These are phyloP conservation scores for Capillidium rhysosporum DNA, from an alignment of 371 early-diverging fungal genomes.

Conservation along the genomic window DNA sequence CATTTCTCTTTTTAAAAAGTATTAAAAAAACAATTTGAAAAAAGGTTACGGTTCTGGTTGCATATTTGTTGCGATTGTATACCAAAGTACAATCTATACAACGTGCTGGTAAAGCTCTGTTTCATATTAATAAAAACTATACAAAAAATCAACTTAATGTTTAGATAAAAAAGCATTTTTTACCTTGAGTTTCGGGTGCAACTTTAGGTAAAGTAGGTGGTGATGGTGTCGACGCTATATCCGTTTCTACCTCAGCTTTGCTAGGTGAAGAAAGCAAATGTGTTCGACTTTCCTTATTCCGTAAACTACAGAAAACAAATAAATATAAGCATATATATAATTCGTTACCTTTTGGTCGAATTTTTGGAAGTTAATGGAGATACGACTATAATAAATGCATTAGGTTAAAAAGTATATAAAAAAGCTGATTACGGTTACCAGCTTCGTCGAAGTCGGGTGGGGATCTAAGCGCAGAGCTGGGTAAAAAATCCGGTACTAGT, in stretches of 20 bases:
- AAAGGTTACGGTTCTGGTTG: not conserved
- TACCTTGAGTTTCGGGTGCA: not conserved
- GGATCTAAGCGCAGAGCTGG: slow-evolving; percentile 11
- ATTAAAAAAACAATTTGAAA: not conserved
- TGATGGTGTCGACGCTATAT: not conserved
- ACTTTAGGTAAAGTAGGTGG: not conserved
- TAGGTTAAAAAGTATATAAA: too few relatives aligned
- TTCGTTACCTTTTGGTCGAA: too few relatives aligned
- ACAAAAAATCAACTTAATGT: not conserved
- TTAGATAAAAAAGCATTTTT: not conserved
- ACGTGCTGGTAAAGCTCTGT: too few relatives aligned
- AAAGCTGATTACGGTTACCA: too few relatives aligned
- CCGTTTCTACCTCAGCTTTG: too few relatives aligned
- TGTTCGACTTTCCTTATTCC: too few relatives aligned
- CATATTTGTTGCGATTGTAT: not conserved
- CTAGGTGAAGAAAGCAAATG: too few relatives aligned
- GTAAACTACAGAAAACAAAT: too few relatives aligned
- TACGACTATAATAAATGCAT: too few relatives aligned
- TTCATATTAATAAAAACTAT: not conserved
- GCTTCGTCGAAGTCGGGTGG: slow-evolving; percentile 13
- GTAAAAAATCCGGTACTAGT: slow-evolving; percentile 17
- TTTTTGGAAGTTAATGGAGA: too few relatives aligned
- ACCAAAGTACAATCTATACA: not conserved
- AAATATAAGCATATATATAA: too few relatives aligned
- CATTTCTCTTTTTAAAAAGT: not conserved